Percentiles rank a stretch among this genome's conserved stretches.
Conservation (phyloP, 139 green algal species). For the Trebouxia sp. region DNA sequence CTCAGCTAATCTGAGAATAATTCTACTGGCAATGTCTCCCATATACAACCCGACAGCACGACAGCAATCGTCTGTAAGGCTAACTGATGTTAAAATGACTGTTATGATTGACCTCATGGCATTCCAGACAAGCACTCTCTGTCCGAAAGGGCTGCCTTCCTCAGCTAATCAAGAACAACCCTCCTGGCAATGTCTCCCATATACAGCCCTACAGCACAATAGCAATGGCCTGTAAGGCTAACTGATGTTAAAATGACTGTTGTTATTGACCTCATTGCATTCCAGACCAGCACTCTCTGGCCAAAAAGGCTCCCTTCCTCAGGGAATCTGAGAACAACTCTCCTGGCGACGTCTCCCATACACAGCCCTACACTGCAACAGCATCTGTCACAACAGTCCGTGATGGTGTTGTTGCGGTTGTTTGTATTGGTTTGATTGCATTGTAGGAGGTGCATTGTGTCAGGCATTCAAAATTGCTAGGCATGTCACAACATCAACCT, state of each 20-base stretch:
- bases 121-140: conserved; percentile 34
- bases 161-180: conserved; percentile 67
- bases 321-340: conserved; percentile 68
- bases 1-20: conserved; percentile 67
- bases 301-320: conserved; percentile 53
- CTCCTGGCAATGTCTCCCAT: conserved; percentile 83
- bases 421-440: too few species aligned
- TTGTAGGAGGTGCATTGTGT: too few species aligned
- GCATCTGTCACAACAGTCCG: too few species aligned
- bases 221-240: too few species aligned
- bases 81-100: too few species aligned
- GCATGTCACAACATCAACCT: background rate
- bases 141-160: conserved; percentile 50
- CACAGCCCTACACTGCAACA: conserved; percentile 73
- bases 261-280: too few species aligned
- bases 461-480: too few species aligned
- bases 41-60: conserved; percentile 80
- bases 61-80: too few species aligned
- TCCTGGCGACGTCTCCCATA: conserved; percentile 82
- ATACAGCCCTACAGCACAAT: conserved; percentile 74
- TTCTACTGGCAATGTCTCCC: conserved; percentile 78
- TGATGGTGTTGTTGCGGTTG: too few species aligned
- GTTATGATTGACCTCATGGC: too few species aligned
- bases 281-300: conserved; percentile 16
- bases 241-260: too few species aligned